Evolutionary conservation across 1,284 basidiomycete species (phyloP).

Genomic region (Cyathus olla): DNA sequence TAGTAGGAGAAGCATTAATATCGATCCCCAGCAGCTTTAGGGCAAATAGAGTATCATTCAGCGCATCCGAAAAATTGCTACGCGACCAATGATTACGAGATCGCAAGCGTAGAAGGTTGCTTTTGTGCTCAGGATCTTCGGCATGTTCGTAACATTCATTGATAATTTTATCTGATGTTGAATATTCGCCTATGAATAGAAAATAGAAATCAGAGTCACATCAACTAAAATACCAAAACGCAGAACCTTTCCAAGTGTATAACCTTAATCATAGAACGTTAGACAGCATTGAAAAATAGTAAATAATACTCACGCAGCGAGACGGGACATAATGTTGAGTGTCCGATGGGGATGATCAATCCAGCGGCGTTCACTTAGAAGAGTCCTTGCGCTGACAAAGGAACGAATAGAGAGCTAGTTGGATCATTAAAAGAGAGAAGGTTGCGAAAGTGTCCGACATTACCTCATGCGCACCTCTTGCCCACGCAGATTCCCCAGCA

Average conservation of each 20-base stretch:
- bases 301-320: conserved; percentile 65
- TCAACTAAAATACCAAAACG: neutral
- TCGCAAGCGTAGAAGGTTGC: conserved; percentile 65
- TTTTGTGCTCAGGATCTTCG: conserved; percentile 63
- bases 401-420: conserved; percentile 70
- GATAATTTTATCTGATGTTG: conserved; percentile 61
- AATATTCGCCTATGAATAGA: conserved; percentile 57
- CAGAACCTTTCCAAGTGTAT: conserved; percentile 70
- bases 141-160: conserved; percentile 61
- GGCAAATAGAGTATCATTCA: conserved; percentile 68
- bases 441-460: too few species aligned
- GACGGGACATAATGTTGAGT: conserved; percentile 61
- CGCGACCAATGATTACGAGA: conserved; percentile 73
- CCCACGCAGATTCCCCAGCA: conserved; percentile 76
- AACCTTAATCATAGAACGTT: conserved; percentile 48
- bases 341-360: conserved; percentile 57
- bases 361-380: conserved; percentile 68
- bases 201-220: conserved; percentile 1
- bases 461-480: conserved; percentile 79
- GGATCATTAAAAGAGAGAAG: too few species aligned
- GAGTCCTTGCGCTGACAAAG: conserved; percentile 64
- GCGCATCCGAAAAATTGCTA: conserved; percentile 64
- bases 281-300: conserved; percentile 4
- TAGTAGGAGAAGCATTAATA: conserved; percentile 62
- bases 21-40: conserved; percentile 72